phyloP scores from a whole-genome alignment of 495 filamentous ascomycete genomes.

The Daldinia concentrica region DNA sequence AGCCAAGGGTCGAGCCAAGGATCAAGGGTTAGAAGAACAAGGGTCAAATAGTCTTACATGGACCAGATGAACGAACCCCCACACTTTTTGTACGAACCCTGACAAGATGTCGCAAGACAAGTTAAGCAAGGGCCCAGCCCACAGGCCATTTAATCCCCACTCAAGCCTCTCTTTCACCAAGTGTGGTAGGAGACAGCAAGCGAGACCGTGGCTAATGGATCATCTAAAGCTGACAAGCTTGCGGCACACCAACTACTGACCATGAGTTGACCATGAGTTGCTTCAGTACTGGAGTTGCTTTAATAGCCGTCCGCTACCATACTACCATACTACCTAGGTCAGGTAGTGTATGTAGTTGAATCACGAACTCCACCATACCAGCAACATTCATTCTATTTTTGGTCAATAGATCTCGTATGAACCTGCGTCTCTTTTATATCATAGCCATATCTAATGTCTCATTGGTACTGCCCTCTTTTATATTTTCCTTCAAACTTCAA shows the following conservation, averaged over 20 bases:
- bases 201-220: slow-evolving; percentile 8
- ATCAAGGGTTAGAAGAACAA: slow-evolving; percentile 26
- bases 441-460: background rate
- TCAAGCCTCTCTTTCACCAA: slow-evolving; percentile 28
- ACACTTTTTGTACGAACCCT: slow-evolving; percentile 43
- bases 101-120: slow-evolving; percentile 25
- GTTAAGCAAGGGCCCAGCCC: slow-evolving; percentile 30
- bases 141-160: slow-evolving; percentile 32
- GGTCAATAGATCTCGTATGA: slow-evolving; percentile 23
- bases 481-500: background rate
- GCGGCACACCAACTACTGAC: background rate
- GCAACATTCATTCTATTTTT: slow-evolving; percentile 19
- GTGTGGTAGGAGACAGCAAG: slow-evolving; percentile 1
- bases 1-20: slow-evolving; percentile 6
- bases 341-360: background rate
- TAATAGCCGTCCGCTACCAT: slow-evolving; percentile 1
- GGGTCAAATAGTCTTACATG: slow-evolving; percentile 27
- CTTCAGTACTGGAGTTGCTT: background rate
- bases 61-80: slow-evolving; percentile 41
- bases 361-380: slow-evolving; percentile 5
- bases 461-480: background rate
- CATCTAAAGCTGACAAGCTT: slow-evolving; percentile 31
- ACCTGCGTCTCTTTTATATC: slow-evolving; percentile 13
- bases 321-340: background rate
- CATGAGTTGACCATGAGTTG: background rate